Conservation (phyloP, 305 asterid species). For the Fraxinus dipetala region DNA sequence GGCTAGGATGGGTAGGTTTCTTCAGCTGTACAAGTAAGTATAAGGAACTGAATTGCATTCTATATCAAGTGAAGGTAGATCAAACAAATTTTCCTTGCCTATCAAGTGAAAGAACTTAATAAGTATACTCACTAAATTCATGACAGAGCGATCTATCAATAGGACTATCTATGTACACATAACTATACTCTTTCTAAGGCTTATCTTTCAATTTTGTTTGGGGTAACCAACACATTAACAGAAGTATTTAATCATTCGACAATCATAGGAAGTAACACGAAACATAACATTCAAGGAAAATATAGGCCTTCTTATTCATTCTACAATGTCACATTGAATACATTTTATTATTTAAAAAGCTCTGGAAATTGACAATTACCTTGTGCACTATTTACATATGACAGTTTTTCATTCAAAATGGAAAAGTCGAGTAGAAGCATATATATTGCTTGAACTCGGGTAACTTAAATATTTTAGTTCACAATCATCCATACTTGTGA, state of each 20-base stretch:
- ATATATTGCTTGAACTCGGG: background rate
- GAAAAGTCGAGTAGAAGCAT: background rate
- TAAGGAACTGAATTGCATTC: slow-evolving; percentile 7
- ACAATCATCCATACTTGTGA: background rate
- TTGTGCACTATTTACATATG: background rate
- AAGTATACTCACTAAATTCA: background rate
- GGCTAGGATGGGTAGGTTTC: slow-evolving; percentile 78
- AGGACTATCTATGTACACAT: slow-evolving; percentile 11
- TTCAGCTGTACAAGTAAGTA: slow-evolving; percentile 51
- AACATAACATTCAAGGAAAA: background rate
- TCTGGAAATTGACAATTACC: background rate
- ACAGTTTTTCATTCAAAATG: background rate
- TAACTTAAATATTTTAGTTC: background rate
- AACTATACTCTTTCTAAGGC: background rate
- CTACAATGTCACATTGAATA: background rate
- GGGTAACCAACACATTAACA: slow-evolving; percentile 1
- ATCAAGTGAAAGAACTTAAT: slow-evolving; percentile 8
- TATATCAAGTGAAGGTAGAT: background rate
- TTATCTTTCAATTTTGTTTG: slow-evolving; percentile 6
- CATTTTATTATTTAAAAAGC: background rate
- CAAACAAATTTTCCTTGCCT: background rate
- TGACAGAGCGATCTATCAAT: background rate
- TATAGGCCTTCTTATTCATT: background rate
- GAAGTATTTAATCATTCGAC: background rate
- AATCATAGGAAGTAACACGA: slow-evolving; percentile 1